These are phyloP conservation scores for Neolentinus lepideus DNA, from an alignment of 1,284 basidiomycete genomes.

Conservation along the genomic window DNA sequence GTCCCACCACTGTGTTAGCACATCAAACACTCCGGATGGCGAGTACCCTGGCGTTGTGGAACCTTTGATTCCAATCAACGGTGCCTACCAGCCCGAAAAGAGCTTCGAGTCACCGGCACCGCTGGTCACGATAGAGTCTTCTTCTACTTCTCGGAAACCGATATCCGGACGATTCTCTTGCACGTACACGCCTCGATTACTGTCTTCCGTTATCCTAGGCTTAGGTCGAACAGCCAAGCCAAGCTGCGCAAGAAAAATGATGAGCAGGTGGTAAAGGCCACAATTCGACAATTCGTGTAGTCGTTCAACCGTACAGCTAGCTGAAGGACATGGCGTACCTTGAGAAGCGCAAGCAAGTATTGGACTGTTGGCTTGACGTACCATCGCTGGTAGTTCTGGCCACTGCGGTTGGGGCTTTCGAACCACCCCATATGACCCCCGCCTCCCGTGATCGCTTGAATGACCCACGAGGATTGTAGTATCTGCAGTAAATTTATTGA, in stretches of 20 bases:
- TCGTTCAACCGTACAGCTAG: no score
- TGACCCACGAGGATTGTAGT: constrained; percentile 13
- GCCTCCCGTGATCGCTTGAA: constrained; percentile 16
- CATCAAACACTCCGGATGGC: no score
- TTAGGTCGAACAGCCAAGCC: constrained; percentile 10
- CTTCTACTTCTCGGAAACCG: constrained; percentile 13
- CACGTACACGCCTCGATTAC: constrained; percentile 7
- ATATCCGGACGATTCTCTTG: constrained; percentile 15
- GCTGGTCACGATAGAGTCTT: constrained; percentile 12
- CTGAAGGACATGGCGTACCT: no score
- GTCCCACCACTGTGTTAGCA: no score
- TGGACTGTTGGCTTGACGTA: constrained; percentile 18
- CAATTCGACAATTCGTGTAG: no score
- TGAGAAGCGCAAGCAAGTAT: constrained; percentile 16
- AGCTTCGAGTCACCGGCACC: constrained; percentile 15
- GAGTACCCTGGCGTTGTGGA: no score
- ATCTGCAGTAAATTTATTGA: background rate
- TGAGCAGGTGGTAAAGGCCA: no score
- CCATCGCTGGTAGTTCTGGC: constrained; percentile 16
- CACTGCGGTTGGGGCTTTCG: constrained; percentile 6
- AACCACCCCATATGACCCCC: constrained; percentile 24
- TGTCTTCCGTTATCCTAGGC: constrained; percentile 5
- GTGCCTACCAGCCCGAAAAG: constrained; percentile 17
- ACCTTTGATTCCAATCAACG: no score
- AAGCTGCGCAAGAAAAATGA: constrained; percentile 8